Evolutionary conservation across 1,284 basidiomycete genomes (phyloP), one percentile per base, ranked within the genome.

Genomic region (Tetrapyrgos nigripes): DNA sequence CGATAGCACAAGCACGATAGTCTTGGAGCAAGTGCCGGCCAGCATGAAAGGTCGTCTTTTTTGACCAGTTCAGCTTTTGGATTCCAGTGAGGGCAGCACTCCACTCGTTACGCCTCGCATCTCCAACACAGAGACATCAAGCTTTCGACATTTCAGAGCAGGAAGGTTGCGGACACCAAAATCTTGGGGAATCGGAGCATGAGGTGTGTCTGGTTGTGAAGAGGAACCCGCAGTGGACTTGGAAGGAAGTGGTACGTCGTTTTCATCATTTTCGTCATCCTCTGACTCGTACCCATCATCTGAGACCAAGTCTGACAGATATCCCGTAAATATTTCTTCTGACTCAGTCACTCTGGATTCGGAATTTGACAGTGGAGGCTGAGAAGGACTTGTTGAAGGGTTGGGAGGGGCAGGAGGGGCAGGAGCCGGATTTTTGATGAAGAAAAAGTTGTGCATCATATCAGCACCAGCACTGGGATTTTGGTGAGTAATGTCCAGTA

Each of bases 21-120:
- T 68, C 64, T 56, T 76, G 73, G 1, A 76, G 60, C 9, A 71
- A 66, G 53, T 65, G 37, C 17, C 35, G 40, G 14, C 58, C 63
- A 24, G 52, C 60, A 14, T 53, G 43, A 35, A 65, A 66, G 5
- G 53, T 23, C 1, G 46, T 62, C 50, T 60, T 61, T 53, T 62
- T 66, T 1, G 59, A 68, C 14, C 31, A 51, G 10, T 66, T 51
- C 33, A 64, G 50, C 59, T 66, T 65, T 11, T 63, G 29, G 24
- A 68, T 60, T 5, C 31, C 61, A 2, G 17, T 37, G 19, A 60
- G 46, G 2, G 59, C 57, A 11, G 50, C 28, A 8, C 45, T 50
- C 11, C 58, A 59, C 26, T 54, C 50, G 5, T 52, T 37, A 13
- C 28, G 10, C 3, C 57, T 21, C 46, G 10, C 35, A 29, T 40